Evolutionary conservation across 495 filamentous ascomycete genomes (phyloP), one percentile per base, ranked within the genome.

Genomic region (Schizothecium vesticola): DNA sequence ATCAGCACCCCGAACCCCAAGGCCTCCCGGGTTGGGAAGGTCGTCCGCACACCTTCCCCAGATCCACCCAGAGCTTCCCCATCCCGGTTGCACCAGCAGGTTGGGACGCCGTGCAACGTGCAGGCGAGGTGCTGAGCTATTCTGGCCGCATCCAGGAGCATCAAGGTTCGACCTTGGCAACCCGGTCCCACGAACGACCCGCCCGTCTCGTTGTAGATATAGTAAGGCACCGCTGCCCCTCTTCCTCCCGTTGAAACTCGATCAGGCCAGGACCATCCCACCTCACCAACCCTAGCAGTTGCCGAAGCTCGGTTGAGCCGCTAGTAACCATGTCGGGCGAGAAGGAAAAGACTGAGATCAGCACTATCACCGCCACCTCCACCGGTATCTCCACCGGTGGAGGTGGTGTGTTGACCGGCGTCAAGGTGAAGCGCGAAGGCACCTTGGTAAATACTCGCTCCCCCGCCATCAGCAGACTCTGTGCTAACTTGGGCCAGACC

Each of bases 11-110:
- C 43, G 7, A 51, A n/a, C 59, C 59, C 59, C 59, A 29, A 33
- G 59, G 26, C 59, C 7, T 51, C 59, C 59, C 59, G 11, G 12
- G 59, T 61, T 61, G 24, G 59, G 59, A 61, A 61, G 59, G 59
- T 61, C 59, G 28, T 21, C 26, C 12, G n/a, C 12, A 23, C 59
- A 61, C 59, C 59, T 61, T 61, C 26, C 59, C 23, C 23, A 28
- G 23, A 5, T 23, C 57, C 57, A 26, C 22, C 12, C 16, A 59
- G 57, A 26, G 21, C 25, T 59, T 59, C 57, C 25, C 57, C 22
- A 23, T 26, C 21, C 19, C n/a, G 19, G 59, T 22, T 31, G 19
- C 23, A 6, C 59, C 59, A 61, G 23, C 11, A 61, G 23, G 3
- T 26, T 26, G 24, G 28, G 24, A 26, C 25, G 24, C 26, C 59